A percentile compares a stretch with the other conserved stretches of the same genome.
These are phyloP conservation scores for Scutellaria galericulata DNA, from an alignment of 257 asterid genomes.

Conservation along the genomic window DNA sequence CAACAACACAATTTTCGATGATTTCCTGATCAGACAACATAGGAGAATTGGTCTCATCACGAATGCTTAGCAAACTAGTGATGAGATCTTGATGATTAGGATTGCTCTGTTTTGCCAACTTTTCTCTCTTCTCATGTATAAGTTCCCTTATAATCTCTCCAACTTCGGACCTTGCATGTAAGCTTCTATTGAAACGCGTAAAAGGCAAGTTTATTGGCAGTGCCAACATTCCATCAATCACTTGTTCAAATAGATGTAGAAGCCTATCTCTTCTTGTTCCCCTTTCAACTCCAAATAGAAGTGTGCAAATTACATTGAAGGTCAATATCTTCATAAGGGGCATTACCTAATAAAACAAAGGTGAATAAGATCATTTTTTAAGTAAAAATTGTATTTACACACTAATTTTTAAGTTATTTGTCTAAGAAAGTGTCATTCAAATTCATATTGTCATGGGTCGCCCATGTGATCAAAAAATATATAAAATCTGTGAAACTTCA, in stretches of 20 bases:
- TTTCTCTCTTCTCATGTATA: neutral
- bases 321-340: slow-evolving; percentile 3
- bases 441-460: no score
- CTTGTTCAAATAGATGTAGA: neutral
- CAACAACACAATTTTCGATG: neutral
- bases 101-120: neutral
- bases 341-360: neutral
- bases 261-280: neutral
- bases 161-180: neutral
- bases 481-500: no score
- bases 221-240: slow-evolving; percentile 4
- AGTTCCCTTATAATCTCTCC: neutral
- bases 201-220: slow-evolving; percentile 16
- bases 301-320: neutral
- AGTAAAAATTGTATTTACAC: no score
- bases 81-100: neutral
- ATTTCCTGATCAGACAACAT: slow-evolving; percentile 2
- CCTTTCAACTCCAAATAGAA: slow-evolving; percentile 1
- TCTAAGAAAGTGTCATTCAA: no score
- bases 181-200: neutral
- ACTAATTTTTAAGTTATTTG: no score
- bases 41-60: neutral
- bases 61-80: slow-evolving; percentile 12
- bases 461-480: no score
- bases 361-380: no score